A percentile compares a stretch with the other conserved stretches of the same genome.
These are phyloP conservation scores for Bruguiera parviflora DNA, from an alignment of 345 rosid species.

Conservation along the genomic window DNA sequence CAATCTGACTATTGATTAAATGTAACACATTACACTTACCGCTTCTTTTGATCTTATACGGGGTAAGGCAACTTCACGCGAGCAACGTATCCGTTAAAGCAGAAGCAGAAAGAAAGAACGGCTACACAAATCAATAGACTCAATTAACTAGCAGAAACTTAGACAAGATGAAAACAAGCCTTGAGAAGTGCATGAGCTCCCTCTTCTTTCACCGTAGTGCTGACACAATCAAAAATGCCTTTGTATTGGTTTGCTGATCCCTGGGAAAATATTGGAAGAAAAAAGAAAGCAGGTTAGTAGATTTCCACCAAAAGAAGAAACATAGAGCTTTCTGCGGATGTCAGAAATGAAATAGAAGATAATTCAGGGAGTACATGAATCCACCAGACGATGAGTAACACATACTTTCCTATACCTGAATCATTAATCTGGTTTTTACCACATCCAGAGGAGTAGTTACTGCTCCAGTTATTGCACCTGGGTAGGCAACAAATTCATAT, in stretches of 20 bases:
- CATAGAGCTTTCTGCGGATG: not conserved
- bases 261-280: conserved; percentile 24
- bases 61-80: too few relatives aligned
- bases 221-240: conserved; percentile 75
- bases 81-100: too few relatives aligned
- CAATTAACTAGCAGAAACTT: not conserved
- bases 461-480: conserved; percentile 94
- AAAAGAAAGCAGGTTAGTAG: not conserved
- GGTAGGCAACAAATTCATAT: too few relatives aligned
- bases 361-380: too few relatives aligned
- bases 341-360: not conserved
- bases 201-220: conserved; percentile 68
- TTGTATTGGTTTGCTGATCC: conserved; percentile 73
- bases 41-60: too few relatives aligned
- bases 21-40: not conserved
- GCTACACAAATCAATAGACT: not conserved
- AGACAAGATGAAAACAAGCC: conserved; percentile 32
- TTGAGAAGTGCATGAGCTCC: conserved; percentile 82
- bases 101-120: not conserved
- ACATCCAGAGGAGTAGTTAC: conserved; percentile 94
- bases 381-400: not conserved
- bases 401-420: conserved; percentile 52
- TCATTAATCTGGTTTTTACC: conserved; percentile 89
- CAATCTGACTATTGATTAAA: not conserved
- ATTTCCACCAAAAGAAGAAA: not conserved